Conservation (phyloP, 768 basidiomycete species). For the Collybia mongolica region DNA sequence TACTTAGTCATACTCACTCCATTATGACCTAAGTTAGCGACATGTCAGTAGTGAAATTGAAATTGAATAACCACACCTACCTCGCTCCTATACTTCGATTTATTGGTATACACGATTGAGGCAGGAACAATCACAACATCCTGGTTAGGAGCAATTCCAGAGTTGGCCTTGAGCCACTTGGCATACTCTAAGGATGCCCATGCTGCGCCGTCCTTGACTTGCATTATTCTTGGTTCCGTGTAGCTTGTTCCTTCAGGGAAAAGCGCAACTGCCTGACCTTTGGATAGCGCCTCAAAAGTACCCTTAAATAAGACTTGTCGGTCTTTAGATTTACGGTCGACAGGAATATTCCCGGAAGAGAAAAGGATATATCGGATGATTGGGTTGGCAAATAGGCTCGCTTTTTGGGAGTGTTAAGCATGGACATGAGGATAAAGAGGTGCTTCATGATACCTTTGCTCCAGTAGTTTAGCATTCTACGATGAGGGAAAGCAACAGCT, state of each 20-base stretch:
- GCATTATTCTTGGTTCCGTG: slow-evolving; percentile 91
- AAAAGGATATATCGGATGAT: slow-evolving; percentile 69
- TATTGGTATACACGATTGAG: slow-evolving; percentile 93
- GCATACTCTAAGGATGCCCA: slow-evolving; percentile 95
- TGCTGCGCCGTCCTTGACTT: slow-evolving; percentile 90
- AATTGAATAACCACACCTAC: slow-evolving; percentile 49
- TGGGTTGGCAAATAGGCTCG: slow-evolving; percentile 81
- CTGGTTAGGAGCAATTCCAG: slow-evolving; percentile 38
- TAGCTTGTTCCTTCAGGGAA: slow-evolving; percentile 96
- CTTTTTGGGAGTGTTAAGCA: slow-evolving; percentile 30
- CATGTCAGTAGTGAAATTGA: slow-evolving; percentile 6
- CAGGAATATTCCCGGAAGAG: slow-evolving; percentile 96
- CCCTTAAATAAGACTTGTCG: slow-evolving; percentile 84
- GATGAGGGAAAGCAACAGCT: slow-evolving; percentile 84
- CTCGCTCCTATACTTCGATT: slow-evolving; percentile 89
- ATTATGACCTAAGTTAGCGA: slow-evolving; percentile 3
- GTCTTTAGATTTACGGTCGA: slow-evolving; percentile 93
- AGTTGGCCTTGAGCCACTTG: slow-evolving; percentile 68
- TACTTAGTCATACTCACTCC: slow-evolving; percentile 55
- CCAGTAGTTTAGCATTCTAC: slow-evolving; percentile 87
- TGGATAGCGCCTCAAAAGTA: slow-evolving; percentile 81
- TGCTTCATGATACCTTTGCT: slow-evolving; percentile 69
- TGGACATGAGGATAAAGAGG: neutral
- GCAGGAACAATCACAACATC: slow-evolving; percentile 74
- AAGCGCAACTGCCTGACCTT: slow-evolving; percentile 83